Evolutionary conservation across 495 filamentous ascomycete genomes (phyloP), one percentile per base, ranked within the genome.

Genomic region (Tuber melanosporum): DNA sequence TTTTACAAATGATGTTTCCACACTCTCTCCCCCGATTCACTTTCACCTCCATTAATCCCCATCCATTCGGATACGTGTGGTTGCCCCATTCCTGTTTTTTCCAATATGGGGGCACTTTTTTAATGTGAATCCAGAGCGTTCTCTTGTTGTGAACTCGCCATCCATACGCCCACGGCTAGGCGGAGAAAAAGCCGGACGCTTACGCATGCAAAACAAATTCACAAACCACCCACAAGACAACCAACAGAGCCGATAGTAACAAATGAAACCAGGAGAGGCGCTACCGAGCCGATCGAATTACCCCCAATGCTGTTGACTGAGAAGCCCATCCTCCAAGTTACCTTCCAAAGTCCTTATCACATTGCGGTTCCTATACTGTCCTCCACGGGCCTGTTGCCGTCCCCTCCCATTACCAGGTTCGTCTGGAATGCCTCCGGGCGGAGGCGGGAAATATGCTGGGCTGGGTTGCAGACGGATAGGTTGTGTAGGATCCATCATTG

Each of bases 401-500:
- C 91, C 89, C 79, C 90, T 91, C n/a, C 86, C 85, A 45, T 88
- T 83, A 47, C 86, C 89, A 41, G 87, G 84, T 78, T 92, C 90
- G 17, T 91, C 83, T 15, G 86, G 85, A 19, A 86, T 84, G 73
- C 87, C 88, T 62, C 86, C 95, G 3, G 93, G 89, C n/a, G 94
- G 94, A 14, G 95, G 95, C 22, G 95, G 96, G 80, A 98, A 98
- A 84, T 99, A 99, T 12, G 96, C 96, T 3, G 96, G 96, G 76
- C 94, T 97, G 9, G 96, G 96, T 83, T 99, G 96, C 57, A 97
- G 84, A 70, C 96, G 88, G 82, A 99, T 98, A 0, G 96, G 96
- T 47, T 94, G 93, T 76, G 89, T 98, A 8, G 96, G 96, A 83
- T 99, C 95, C 72, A 99, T 90, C 84, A 98, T 95, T 83, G 93